Conservation (phyloP, 2,329 filamentous ascomycete genomes). For the Alternaria alternata region DNA sequence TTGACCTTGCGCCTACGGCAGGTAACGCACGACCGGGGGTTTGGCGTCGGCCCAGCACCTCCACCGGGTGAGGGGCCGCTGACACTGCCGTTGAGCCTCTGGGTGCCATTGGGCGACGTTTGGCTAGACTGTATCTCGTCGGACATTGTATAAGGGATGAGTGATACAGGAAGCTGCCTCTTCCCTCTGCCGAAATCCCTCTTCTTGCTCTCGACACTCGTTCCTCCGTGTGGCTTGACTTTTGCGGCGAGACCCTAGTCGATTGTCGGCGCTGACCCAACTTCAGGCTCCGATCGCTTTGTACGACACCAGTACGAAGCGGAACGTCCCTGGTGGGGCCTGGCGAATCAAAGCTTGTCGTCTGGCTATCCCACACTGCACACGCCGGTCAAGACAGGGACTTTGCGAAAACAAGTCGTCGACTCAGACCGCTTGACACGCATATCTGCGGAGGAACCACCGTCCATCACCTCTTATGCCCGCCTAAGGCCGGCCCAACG, state of each 20-base stretch:
- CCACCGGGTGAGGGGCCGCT: conserved; percentile 21
- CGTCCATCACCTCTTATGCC: not conserved
- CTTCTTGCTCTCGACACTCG: conserved; percentile 5
- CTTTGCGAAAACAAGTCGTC: not conserved
- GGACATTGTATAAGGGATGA: conserved; percentile 30
- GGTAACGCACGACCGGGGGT: conserved; percentile 48
- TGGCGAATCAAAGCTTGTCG: not conserved
- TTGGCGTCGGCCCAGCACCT: conserved; percentile 23
- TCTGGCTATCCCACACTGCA: not conserved
- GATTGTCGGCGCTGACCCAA: conserved; percentile 12
- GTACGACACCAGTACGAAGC: not conserved
- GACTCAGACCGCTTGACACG: not conserved
- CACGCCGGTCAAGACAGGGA: not conserved
- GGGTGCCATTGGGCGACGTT: conserved; percentile 28
- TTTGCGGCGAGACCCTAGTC: conserved; percentile 16
- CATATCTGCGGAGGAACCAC: not conserved
- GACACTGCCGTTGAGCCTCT: conserved; percentile 27
- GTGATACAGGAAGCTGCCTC: not conserved
- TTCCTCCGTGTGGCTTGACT: conserved; percentile 8
- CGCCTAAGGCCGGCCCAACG: conserved; percentile 2
- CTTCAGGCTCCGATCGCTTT: conserved; percentile 6
- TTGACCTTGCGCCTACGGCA: conserved; percentile 68
- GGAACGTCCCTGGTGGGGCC: not conserved
- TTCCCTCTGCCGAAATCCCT: not conserved
- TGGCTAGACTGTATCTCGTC: conserved; percentile 30